phyloP scores from a whole-genome alignment of 306 rosid genomes.

The Parietaria judaica region DNA sequence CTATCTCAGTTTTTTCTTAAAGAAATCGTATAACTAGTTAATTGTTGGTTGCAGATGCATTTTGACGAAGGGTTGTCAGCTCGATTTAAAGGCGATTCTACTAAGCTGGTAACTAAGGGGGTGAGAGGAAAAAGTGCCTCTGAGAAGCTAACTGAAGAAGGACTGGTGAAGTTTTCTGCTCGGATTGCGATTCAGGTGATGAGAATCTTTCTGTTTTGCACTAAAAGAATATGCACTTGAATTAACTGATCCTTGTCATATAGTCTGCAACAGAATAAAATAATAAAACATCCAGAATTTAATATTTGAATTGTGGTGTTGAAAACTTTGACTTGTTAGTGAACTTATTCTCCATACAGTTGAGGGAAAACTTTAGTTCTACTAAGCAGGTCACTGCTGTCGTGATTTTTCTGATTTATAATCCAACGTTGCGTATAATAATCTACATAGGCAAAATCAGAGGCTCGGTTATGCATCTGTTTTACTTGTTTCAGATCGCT shows the following conservation, averaged over 20 bases:
- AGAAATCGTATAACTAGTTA: not conserved
- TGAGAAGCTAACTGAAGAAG: conserved; percentile 89
- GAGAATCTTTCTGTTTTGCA: not conserved
- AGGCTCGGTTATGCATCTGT: too few relatives aligned
- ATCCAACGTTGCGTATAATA: too few relatives aligned
- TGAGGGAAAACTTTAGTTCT: too few relatives aligned
- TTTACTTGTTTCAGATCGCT: too few relatives aligned
- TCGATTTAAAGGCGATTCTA: conserved; percentile 72
- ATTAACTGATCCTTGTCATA: not conserved
- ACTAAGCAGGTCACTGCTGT: too few relatives aligned
- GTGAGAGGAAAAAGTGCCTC: conserved; percentile 71
- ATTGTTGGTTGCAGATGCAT: conserved; percentile 57
- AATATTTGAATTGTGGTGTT: too few relatives aligned
- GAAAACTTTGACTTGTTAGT: too few relatives aligned
- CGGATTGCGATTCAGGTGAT: conserved; percentile 88
- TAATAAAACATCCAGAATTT: too few relatives aligned
- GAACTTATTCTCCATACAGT: too few relatives aligned
- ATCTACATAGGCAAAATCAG: too few relatives aligned
- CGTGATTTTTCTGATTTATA: too few relatives aligned
- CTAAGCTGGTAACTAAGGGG: conserved; percentile 75
- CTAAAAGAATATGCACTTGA: not conserved
- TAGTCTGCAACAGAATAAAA: not conserved
- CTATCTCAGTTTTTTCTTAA: not conserved
- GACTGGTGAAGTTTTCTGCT: conserved; percentile 83
- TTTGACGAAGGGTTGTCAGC: conserved; percentile 94